These are phyloP conservation scores for Gossypium anomalum DNA, from an alignment of 345 rosid genomes.

Conservation along the genomic window DNA sequence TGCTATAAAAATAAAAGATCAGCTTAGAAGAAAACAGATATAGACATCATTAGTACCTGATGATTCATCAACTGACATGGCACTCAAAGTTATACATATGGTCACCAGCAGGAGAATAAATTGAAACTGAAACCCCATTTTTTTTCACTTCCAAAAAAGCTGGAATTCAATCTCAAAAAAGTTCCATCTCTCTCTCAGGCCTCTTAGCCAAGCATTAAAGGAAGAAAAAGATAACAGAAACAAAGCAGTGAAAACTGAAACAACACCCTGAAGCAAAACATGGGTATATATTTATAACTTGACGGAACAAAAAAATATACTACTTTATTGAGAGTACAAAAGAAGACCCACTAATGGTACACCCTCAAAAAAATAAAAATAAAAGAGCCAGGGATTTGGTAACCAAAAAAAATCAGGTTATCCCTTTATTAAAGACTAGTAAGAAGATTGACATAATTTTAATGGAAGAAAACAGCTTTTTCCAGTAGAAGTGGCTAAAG, in stretches of 20 bases:
- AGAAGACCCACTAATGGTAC: slow-evolving; percentile 39
- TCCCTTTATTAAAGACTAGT: not conserved
- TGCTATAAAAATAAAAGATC: slow-evolving; percentile 9
- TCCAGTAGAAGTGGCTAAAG: slow-evolving; percentile 2
- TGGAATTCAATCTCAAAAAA: slow-evolving; percentile 22
- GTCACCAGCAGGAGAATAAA: slow-evolving; percentile 32
- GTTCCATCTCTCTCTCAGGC: slow-evolving; percentile 22
- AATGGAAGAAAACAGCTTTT: not conserved
- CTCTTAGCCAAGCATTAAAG: slow-evolving; percentile 20
- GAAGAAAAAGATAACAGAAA: slow-evolving; percentile 2
- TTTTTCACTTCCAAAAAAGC: slow-evolving; percentile 15
- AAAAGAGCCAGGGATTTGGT: slow-evolving; percentile 23
- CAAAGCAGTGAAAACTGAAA: slow-evolving; percentile 20
- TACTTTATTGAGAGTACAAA: slow-evolving; percentile 6
- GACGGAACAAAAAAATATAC: slow-evolving; percentile 31
- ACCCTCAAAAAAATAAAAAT: slow-evolving; percentile 10
- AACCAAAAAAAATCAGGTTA: slow-evolving; percentile 14
- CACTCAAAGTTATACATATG: slow-evolving; percentile 18
- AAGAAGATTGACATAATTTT: slow-evolving; percentile 11
- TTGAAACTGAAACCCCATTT: slow-evolving; percentile 38
- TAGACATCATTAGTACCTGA: slow-evolving; percentile 43
- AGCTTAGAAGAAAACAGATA: slow-evolving; percentile 1
- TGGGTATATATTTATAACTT: slow-evolving; percentile 18
- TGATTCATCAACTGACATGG: slow-evolving; percentile 41
- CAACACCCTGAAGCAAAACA: slow-evolving; percentile 21